Evolutionary conservation across 2,329 filamentous ascomycete species (phyloP).

Genomic region (Aspergillus sclerotialis): DNA sequence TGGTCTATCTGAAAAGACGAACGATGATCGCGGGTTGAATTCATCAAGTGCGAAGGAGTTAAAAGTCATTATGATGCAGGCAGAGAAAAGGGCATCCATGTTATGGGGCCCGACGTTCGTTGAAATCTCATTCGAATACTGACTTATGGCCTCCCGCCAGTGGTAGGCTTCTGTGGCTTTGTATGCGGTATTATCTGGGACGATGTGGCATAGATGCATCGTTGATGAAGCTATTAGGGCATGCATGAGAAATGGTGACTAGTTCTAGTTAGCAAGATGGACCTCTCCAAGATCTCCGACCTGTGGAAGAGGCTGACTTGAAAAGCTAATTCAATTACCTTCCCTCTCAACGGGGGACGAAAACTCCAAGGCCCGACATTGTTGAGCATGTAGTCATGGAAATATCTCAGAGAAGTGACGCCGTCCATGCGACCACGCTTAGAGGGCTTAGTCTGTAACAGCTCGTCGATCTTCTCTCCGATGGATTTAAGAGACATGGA

Average conservation of each 20-base stretch:
- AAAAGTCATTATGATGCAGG: constrained; percentile 30
- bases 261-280: not conserved
- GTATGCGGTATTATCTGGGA: constrained; percentile 19
- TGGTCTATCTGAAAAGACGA: constrained; percentile 27
- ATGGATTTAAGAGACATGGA: constrained; percentile 15
- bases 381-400: constrained; percentile 13
- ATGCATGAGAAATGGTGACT: constrained; percentile 34
- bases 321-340: constrained; percentile 24
- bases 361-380: constrained; percentile 8
- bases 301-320: constrained; percentile 15
- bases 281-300: not conserved
- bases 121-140: constrained; percentile 27
- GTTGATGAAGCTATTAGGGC: constrained; percentile 25
- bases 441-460: constrained; percentile 11
- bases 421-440: constrained; percentile 1
- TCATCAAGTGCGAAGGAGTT: constrained; percentile 25
- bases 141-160: constrained; percentile 29
- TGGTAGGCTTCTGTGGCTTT: constrained; percentile 27
- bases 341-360: constrained; percentile 14
- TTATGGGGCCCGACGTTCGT: constrained; percentile 19
- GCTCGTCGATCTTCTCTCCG: constrained; percentile 16
- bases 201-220: constrained; percentile 21
- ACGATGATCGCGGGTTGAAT: constrained; percentile 26
- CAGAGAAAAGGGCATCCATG: constrained; percentile 32
- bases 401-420: constrained; percentile 23